phyloP scores from a whole-genome alignment of 75 land plant genomes.

The Picea sitchensis region DNA sequence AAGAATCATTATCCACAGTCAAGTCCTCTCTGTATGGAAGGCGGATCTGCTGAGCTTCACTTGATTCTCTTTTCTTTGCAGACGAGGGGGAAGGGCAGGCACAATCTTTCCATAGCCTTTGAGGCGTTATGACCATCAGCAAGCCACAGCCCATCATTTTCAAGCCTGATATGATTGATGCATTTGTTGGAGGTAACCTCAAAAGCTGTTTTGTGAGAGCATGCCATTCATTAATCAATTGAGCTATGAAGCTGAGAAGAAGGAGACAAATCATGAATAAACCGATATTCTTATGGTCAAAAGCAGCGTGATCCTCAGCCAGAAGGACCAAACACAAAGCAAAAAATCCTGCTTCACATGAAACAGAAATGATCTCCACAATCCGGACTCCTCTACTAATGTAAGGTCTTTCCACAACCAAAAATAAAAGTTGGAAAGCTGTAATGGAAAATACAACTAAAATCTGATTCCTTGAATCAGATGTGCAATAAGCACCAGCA shows the following conservation, averaged over 20 bases:
- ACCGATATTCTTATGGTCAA: conserved; percentile 30
- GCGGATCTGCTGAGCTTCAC: too few relatives aligned
- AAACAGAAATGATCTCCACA: conserved; percentile 64
- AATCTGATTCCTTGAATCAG: conserved; percentile 29
- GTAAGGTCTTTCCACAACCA: conserved; percentile 71
- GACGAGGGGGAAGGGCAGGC: conserved; percentile 10
- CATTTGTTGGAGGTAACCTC: conserved; percentile 29
- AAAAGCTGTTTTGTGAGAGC: conserved; percentile 55
- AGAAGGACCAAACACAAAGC: conserved; percentile 40
- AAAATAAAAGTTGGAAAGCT: conserved; percentile 63
- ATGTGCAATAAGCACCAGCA: conserved; percentile 35
- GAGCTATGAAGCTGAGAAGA: conserved; percentile 34
- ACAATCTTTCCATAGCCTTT: conserved; percentile 22
- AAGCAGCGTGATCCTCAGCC: conserved; percentile 26
- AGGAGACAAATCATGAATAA: conserved; percentile 49
- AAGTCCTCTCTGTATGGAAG: too few relatives aligned
- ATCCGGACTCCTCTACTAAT: conserved; percentile 73
- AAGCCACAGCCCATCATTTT: conserved; percentile 41
- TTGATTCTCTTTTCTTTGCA: neutral
- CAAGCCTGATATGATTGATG: conserved; percentile 38
- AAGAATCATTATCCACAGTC: too few relatives aligned
- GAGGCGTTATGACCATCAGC: conserved; percentile 37
- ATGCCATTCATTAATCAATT: conserved; percentile 66
- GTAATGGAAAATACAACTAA: conserved; percentile 48
- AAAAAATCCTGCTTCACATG: conserved; percentile 53